Conservation (phyloP, 108 stramenopile genomes). For the Discostella pseudostelligera region DNA sequence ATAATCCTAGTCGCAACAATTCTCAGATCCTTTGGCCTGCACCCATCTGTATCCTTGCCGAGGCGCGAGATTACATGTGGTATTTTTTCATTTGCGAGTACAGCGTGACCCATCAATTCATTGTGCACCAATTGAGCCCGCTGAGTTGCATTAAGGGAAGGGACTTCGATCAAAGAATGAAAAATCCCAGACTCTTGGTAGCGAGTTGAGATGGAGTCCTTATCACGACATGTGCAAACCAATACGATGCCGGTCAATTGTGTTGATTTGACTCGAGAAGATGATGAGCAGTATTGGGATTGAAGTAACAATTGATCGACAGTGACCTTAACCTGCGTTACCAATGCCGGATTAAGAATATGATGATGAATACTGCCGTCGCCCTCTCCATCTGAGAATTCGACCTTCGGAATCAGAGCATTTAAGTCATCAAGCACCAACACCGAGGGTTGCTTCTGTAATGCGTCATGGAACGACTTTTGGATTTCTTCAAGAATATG, state of each 20-base stretch:
- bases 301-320: constrained; percentile 55
- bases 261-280: neutral
- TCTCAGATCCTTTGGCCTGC: constrained; percentile 60
- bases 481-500: constrained; percentile 21
- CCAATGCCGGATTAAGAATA: constrained; percentile 57
- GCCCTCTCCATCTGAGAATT: constrained; percentile 29
- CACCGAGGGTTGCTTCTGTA: constrained; percentile 33
- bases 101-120: neutral
- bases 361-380: constrained; percentile 56
- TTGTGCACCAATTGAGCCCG: constrained; percentile 24
- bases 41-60: constrained; percentile 53
- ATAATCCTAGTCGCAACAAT: constrained; percentile 46
- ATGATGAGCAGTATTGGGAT: constrained; percentile 6
- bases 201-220: constrained; percentile 27
- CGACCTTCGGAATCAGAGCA: constrained; percentile 61
- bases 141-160: constrained; percentile 34
- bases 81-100: constrained; percentile 1
- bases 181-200: constrained; percentile 30
- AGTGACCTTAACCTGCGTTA: constrained; percentile 72
- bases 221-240: constrained; percentile 39
- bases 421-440: constrained; percentile 82
- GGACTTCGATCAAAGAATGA: constrained; percentile 35
- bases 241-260: constrained; percentile 24
- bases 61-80: constrained; percentile 30
- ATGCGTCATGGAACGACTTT: constrained; percentile 10